A percentile compares a stretch with the other conserved stretches of the same genome.
These are phyloP conservation scores for Lasiosphaeria miniovina DNA, from an alignment of 495 filamentous ascomycete species.

Conservation along the genomic window DNA sequence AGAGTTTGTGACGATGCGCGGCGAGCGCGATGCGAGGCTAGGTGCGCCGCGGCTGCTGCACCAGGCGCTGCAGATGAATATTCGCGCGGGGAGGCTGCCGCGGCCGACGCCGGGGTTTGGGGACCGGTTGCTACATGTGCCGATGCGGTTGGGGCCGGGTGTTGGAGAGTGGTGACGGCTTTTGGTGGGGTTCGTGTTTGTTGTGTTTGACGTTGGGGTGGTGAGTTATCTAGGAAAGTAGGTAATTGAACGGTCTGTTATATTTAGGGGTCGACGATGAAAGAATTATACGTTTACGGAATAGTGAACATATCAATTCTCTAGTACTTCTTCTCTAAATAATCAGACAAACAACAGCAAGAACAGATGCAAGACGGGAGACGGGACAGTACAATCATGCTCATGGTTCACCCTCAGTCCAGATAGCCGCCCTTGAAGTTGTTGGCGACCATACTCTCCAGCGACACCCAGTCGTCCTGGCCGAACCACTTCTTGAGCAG, in stretches of 20 bases:
- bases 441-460: constrained; percentile 13
- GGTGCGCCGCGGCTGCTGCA: constrained; percentile 52
- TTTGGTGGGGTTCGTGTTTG: background rate
- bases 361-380: too few species aligned
- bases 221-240: too few species aligned
- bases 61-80: constrained; percentile 57
- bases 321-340: too few species aligned
- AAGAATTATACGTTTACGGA: too few species aligned
- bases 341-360: too few species aligned
- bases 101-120: constrained; percentile 18
- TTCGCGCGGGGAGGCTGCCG: constrained; percentile 52
- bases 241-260: too few species aligned
- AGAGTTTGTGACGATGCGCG: constrained; percentile 49
- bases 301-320: too few species aligned
- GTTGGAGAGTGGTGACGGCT: background rate
- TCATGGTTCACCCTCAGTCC: too few species aligned
- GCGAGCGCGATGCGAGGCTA: constrained; percentile 46
- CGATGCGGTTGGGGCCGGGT: constrained; percentile 21
- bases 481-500: constrained; percentile 33
- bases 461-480: constrained; percentile 12
- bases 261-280: too few species aligned
- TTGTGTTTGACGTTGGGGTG: background rate
- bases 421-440: constrained; percentile 3
- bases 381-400: too few species aligned
- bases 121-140: constrained; percentile 41